Conservation (phyloP, 2,329 filamentous ascomycete genomes). For the Apiospora aurea region DNA sequence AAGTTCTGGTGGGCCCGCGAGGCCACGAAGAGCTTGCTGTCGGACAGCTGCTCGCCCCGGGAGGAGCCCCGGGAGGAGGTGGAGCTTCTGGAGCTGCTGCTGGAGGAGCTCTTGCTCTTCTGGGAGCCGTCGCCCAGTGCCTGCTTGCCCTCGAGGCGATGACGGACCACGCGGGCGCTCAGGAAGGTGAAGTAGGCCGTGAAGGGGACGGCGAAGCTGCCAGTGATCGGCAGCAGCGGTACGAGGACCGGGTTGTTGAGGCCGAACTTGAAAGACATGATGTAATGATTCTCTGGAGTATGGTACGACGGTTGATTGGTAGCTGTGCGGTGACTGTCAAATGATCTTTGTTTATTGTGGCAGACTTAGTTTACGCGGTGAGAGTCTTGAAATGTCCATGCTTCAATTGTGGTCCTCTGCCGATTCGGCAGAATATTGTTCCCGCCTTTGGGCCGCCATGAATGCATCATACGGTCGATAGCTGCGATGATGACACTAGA, state of each 20-base stretch:
- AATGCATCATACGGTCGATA: slow-evolving; percentile 10
- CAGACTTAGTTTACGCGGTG: slow-evolving; percentile 8
- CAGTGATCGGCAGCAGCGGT: slow-evolving; percentile 36
- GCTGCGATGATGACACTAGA: slow-evolving; percentile 9
- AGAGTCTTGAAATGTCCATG: slow-evolving; percentile 6
- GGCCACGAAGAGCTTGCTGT: slow-evolving; percentile 37
- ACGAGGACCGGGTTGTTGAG: slow-evolving; percentile 29
- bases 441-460: slow-evolving; percentile 13
- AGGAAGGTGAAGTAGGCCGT: slow-evolving; percentile 42
- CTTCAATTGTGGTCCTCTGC: slow-evolving; percentile 14
- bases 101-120: slow-evolving; percentile 27
- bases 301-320: slow-evolving; percentile 5
- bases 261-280: slow-evolving; percentile 26
- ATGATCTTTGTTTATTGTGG: slow-evolving; percentile 14
- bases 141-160: slow-evolving; percentile 37
- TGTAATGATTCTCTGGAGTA: slow-evolving; percentile 11
- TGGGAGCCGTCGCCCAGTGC: slow-evolving; percentile 39
- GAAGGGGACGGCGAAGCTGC: slow-evolving; percentile 41
- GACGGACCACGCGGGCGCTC: slow-evolving; percentile 37
- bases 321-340: slow-evolving; percentile 2
- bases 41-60: slow-evolving; percentile 20
- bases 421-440: slow-evolving; percentile 15
- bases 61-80: background rate
- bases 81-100: slow-evolving; percentile 16
- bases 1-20: slow-evolving; percentile 41